Evolutionary conservation across 805 yeast species (phyloP).

Genomic region (Dipodascus geniculatus): DNA sequence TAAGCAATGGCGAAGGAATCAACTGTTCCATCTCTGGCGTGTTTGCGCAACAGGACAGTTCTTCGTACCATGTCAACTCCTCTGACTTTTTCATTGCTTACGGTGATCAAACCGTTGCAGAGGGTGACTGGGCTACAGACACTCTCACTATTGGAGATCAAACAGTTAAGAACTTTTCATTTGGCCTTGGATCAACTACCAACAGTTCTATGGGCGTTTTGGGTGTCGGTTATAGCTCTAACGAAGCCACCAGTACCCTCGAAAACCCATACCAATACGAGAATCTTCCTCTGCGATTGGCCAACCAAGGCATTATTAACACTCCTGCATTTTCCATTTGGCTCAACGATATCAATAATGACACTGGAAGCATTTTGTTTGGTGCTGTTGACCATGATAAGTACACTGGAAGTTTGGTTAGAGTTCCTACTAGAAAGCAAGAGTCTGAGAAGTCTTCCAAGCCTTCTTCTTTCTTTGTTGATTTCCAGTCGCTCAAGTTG

Average conservation of each 20-base stretch:
- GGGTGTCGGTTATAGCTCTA: slow-evolving; percentile 18
- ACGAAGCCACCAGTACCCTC: neutral
- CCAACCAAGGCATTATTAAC: slow-evolving; percentile 31
- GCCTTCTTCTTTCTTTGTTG: slow-evolving; percentile 8
- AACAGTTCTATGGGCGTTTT: slow-evolving; percentile 48
- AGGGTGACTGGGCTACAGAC: slow-evolving; percentile 55
- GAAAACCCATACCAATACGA: slow-evolving; percentile 30
- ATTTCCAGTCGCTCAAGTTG: neutral
- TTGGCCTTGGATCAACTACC: slow-evolving; percentile 65
- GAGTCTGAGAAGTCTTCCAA: neutral
- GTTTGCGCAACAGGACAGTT: slow-evolving; percentile 22
- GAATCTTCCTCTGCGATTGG: slow-evolving; percentile 26
- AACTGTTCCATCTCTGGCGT: slow-evolving; percentile 20
- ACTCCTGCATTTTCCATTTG: slow-evolving; percentile 36
- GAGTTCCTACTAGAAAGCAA: slow-evolving; percentile 10
- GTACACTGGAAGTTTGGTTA: slow-evolving; percentile 33
- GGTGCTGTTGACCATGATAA: slow-evolving; percentile 62
- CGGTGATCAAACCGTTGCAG: slow-evolving; percentile 38
- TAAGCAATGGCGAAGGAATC: slow-evolving; percentile 29
- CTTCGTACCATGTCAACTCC: slow-evolving; percentile 14
- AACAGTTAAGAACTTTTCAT: slow-evolving; percentile 39
- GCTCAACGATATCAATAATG: slow-evolving; percentile 29
- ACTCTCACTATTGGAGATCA: slow-evolving; percentile 40
- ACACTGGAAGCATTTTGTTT: slow-evolving; percentile 43
- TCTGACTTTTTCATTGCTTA: slow-evolving; percentile 20